Evolutionary conservation across 1,139 yeast genomes (phyloP).

Genomic region (Debaryomyces subglobosus): DNA sequence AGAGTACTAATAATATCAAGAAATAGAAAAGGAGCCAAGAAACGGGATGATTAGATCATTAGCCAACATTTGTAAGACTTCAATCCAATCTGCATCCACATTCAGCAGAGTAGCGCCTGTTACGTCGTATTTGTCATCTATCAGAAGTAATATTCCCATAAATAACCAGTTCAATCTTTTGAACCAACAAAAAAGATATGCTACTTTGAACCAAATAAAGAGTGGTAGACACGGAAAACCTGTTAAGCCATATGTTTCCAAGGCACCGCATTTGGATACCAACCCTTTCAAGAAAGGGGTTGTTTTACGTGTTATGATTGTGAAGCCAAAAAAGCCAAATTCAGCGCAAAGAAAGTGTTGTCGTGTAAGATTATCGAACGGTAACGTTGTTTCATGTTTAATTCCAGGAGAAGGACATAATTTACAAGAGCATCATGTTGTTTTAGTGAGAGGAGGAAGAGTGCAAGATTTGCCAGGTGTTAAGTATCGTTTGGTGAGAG

Average conservation of each 20-base stretch:
- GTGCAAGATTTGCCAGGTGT: slow-evolving; percentile 99
- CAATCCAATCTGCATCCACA: neutral
- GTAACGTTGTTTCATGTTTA: slow-evolving; percentile 86
- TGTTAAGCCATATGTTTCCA: slow-evolving; percentile 46
- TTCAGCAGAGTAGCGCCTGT: slow-evolving; percentile 11
- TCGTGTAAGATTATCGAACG: slow-evolving; percentile 90
- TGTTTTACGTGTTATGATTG: slow-evolving; percentile 89
- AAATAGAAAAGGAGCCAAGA: neutral
- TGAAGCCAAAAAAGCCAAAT: slow-evolving; percentile 97
- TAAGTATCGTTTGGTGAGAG: slow-evolving; percentile 90
- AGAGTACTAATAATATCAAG: neutral
- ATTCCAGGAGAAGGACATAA: slow-evolving; percentile 99
- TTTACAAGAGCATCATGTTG: slow-evolving; percentile 97
- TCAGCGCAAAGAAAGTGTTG: slow-evolving; percentile 98
- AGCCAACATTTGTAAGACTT: slow-evolving; percentile 8
- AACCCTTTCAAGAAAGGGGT: slow-evolving; percentile 92
- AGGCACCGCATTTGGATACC: slow-evolving; percentile 79
- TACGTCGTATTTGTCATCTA: slow-evolving; percentile 12
- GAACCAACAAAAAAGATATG: slow-evolving; percentile 48
- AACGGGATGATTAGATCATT: slow-evolving; percentile 16
- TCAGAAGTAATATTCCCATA: slow-evolving; percentile 10
- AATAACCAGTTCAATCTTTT: slow-evolving; percentile 5
- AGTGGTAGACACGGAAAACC: slow-evolving; percentile 65
- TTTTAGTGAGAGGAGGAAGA: slow-evolving; percentile 94
- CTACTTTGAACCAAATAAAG: slow-evolving; percentile 74